phyloP scores from a whole-genome alignment of 208 protist genomes.

The Tritrichomonas foetus region DNA sequence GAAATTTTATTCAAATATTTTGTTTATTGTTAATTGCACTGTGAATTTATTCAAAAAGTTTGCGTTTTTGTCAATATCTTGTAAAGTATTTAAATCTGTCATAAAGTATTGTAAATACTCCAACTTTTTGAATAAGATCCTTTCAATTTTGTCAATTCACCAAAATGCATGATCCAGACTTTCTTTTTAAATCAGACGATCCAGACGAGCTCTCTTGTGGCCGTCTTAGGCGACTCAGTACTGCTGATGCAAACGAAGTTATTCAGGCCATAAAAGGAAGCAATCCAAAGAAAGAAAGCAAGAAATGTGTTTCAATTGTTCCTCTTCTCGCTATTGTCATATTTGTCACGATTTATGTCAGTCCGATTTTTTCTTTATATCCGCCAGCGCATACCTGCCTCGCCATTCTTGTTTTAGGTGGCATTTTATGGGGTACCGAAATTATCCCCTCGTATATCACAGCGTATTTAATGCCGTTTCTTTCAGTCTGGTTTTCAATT shows the following conservation, averaged over 20 bases:
- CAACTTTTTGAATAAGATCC: too few species aligned
- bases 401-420: neutral
- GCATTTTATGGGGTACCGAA: constrained; percentile 20
- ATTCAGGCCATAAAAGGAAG: neutral
- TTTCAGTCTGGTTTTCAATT: neutral
- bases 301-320: neutral
- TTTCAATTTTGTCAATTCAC: too few species aligned
- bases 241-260: neutral
- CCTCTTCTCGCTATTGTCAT: neutral
- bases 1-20: too few species aligned
- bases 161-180: neutral
- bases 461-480: neutral
- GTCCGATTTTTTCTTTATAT: neutral
- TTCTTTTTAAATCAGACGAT: neutral
- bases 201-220: neutral
- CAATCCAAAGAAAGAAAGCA: neutral
- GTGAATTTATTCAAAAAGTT: too few species aligned
- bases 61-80: too few species aligned
- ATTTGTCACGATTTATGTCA: neutral
- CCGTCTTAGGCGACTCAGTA: neutral
- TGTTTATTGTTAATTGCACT: too few species aligned
- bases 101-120: too few species aligned
- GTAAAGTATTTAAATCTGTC: too few species aligned
- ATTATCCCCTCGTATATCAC: neutral
- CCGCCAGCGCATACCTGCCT: neutral